Conservation (phyloP, 2,329 filamentous ascomycete genomes). For the Aureobasidium sp. region DNA sequence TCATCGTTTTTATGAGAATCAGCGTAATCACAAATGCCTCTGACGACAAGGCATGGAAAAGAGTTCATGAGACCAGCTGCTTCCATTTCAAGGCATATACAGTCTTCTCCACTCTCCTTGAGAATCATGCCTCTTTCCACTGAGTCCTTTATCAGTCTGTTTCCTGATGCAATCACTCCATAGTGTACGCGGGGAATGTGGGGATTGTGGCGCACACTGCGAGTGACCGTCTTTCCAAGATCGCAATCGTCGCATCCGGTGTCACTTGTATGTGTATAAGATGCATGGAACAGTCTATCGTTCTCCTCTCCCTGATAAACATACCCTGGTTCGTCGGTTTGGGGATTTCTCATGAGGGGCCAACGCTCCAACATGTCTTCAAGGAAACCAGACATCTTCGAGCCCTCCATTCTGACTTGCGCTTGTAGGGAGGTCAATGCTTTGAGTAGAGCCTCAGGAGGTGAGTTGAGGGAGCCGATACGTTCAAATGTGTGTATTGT, state of each 20-base stretch:
- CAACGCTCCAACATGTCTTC: background rate
- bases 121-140: no score
- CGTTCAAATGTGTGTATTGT: conserved; percentile 4
- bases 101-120: no score
- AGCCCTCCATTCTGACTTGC: background rate
- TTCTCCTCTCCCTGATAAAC: background rate
- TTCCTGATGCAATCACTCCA: background rate
- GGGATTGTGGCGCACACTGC: background rate
- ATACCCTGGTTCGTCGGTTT: background rate
- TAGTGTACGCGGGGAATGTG: background rate
- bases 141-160: background rate
- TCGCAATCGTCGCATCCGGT: background rate
- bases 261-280: background rate
- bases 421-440: background rate
- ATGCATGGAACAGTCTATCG: background rate
- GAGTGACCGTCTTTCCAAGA: no score
- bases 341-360: background rate
- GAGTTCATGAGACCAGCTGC: conserved; percentile 16
- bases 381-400: background rate
- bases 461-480: background rate
- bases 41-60: conserved; percentile 17
- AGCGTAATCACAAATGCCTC: conserved; percentile 19
- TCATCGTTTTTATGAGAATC: conserved; percentile 19
- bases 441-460: background rate
- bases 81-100: conserved; percentile 24